Base-by-base conservation (phyloP, 192 early-diverging fungal genomes). In the Gryganskiella cystojenkinii region DNA sequence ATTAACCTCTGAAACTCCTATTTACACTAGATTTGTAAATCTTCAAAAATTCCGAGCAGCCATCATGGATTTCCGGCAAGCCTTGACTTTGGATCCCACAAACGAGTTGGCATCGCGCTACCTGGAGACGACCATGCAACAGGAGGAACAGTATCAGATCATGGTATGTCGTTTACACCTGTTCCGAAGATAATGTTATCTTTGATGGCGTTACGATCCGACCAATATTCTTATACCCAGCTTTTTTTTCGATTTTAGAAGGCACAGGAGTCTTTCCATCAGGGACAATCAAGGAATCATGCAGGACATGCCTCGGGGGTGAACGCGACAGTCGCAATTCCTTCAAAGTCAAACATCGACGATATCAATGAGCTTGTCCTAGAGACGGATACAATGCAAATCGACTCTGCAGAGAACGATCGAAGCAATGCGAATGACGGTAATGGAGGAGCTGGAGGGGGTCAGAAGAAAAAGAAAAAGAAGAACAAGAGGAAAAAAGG, bases 351-450 rank as follows among this genome's bases (percentile, higher is more conserved):
- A 0, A 78, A 78, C 22, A 25, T 78, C 28, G 74, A 78, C 53
- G 56, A 78, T 31, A 78, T 78, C 56, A 78, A 78, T 40, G 74
- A 78, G 34, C 59, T 78, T 25, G 74, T 78, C 8, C 47, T 78
- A 17, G 74, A 78, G 15, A 78, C 67, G 9, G 74, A 78, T 7
- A 52, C 1, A 14, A 19, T 78, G 5, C 24, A 54, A 17, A 52
- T 46, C 33, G 65, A 40, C 37, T 5, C 37, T 40, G n/a, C n/a
- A n/a, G n/a, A n/a, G n/a, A n/a, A n/a, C 37, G 37, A 13, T 40
- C 37, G 13, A 13, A 9, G 7, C 13, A 40, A 40, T 40, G 13
- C 37, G 7, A 5, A 40, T 13, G 37, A 5, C 5, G 37, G 37
- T 9, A 13, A 13, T 40, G 37, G 13, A 5, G 37, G 37, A 5